Evolutionary conservation across 148 eudicot genomes (phyloP), one percentile per base, ranked within the genome.

Genomic region (Camellia sinensis): DNA sequence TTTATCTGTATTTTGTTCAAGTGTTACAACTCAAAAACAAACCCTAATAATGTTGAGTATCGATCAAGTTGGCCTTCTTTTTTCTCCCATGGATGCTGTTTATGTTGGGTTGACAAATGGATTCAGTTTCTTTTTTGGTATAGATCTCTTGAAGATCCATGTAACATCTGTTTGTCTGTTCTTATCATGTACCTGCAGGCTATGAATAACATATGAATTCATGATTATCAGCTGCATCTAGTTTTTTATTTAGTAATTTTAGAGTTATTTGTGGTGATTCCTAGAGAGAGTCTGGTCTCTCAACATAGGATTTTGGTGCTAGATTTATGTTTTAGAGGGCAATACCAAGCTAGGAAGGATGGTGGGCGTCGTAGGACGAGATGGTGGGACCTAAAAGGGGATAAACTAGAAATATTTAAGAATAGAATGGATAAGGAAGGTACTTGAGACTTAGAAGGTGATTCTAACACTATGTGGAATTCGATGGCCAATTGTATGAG

Each of bases 61-160:
- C 53, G 29, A 63, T 66, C 6, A 2, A 22, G 18, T 13, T 75
- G 44, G 59, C 44, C 40, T 67, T 78, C 2, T 67, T 18, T 48
- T 57, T 1, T 60, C 17, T 41, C 83, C 75, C n/a, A 6, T 29
- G 79, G 46, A 2, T 6, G 53, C 8, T 76, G 17, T 76, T 81
- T 43, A 67, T 22, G 65, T 76, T 29, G 67, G 21, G 11, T 53
- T 69, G 74, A 77, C 54, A 77, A 45, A 50, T 77, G 48, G 71
- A 77, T 37, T 17, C 59, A 77, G 13, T 64, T 77, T 2, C 29
- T 48, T 22, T 71, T 11, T 15, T 18, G 9, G 8, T 48, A 0
- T 46, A 48, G 37, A 71, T 19, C 40, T 22, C 59, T 22, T 1
- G 14, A 67, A 13, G 43, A 59, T 3, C 40, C 37, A 62, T 61